Conservation (phyloP, 495 filamentous ascomycete species). For the Daldinia caldariorum region DNA sequence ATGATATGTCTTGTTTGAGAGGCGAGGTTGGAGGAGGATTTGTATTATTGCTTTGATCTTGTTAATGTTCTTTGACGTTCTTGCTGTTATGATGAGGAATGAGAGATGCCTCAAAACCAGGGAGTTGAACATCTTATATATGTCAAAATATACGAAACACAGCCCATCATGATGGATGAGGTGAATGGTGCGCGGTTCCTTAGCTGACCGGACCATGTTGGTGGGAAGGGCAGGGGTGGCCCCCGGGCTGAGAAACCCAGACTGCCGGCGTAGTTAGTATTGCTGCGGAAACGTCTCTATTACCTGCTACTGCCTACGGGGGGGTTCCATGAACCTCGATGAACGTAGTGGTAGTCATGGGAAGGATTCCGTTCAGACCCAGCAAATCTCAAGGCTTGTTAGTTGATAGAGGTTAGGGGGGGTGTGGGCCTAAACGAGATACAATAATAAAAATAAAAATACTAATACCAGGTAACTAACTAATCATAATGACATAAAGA, state of each 20-base stretch:
- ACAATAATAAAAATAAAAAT: background rate
- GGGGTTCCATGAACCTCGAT: conserved; percentile 21
- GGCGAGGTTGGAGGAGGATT: background rate
- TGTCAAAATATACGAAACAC: conserved; percentile 11
- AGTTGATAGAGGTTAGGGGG: background rate
- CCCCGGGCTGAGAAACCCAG: conserved; percentile 13
- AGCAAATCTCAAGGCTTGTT: background rate
- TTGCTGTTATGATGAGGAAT: conserved; percentile 46
- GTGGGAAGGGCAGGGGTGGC: conserved; percentile 20
- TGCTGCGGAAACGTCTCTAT: conserved; percentile 17
- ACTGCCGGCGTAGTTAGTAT: conserved; percentile 17
- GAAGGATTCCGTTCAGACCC: conserved; percentile 26
- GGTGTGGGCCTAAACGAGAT: background rate
- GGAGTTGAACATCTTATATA: conserved; percentile 49
- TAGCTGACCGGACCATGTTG: conserved; percentile 23
- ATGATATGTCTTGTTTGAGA: conserved; percentile 15
- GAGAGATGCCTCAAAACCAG: conserved; percentile 39
- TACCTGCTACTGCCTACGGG: background rate
- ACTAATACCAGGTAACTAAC: background rate
- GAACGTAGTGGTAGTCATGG: conserved; percentile 8
- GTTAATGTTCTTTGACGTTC: conserved; percentile 35
- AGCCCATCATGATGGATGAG: conserved; percentile 17
- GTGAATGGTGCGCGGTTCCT: conserved; percentile 29
- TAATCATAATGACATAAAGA: background rate
- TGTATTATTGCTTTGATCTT: conserved; percentile 21